Conservation (phyloP, 108 stramenopile genomes). For the Hondaea fermentalgiana region DNA sequence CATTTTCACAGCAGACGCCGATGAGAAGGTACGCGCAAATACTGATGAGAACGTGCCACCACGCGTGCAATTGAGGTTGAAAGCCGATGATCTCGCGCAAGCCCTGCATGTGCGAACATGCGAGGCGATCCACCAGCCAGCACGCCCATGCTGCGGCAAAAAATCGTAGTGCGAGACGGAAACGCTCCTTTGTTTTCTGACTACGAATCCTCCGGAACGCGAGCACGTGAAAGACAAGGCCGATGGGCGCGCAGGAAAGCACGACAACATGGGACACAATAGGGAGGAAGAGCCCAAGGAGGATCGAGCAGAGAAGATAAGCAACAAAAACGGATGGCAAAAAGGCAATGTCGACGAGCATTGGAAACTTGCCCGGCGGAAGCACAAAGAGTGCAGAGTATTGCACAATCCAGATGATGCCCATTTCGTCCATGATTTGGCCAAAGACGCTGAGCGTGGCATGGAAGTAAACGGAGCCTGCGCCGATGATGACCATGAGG, state of each 20-base stretch:
- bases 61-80: neutral
- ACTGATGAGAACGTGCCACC: neutral
- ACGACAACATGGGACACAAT: neutral
- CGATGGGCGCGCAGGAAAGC: neutral
- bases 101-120: neutral
- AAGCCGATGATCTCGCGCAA: neutral
- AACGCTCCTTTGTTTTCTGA: neutral
- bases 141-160: neutral
- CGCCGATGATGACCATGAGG: neutral
- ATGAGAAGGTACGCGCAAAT: neutral
- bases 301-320: neutral
- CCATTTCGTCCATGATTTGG: conserved; percentile 7
- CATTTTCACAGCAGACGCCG: neutral
- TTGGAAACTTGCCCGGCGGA: neutral
- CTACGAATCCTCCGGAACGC: neutral
- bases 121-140: neutral
- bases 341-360: neutral
- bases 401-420: neutral
- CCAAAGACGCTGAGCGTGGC: neutral
- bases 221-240: neutral
- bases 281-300: neutral
- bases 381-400: neutral
- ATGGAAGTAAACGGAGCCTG: neutral
- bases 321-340: neutral
- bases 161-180: neutral